A percentile compares a stretch with the other conserved stretches of the same genome.
These are phyloP conservation scores for Fraxinus platypoda DNA, from an alignment of 305 asterid genomes.

Conservation along the genomic window DNA sequence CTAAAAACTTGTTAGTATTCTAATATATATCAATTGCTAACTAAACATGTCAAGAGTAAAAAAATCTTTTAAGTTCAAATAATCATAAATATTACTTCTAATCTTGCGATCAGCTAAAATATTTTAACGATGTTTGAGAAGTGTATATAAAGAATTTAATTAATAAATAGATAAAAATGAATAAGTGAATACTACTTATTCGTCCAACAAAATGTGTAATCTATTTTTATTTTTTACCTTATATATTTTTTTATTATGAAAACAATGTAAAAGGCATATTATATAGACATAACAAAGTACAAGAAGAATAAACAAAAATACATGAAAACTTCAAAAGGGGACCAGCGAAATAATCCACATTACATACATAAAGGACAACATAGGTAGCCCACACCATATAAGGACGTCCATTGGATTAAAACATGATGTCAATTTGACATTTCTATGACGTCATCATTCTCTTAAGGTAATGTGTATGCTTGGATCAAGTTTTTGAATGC, in stretches of 20 bases:
- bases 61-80: neutral
- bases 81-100: neutral
- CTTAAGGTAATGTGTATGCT: neutral
- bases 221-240: too few species aligned
- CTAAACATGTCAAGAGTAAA: too few species aligned
- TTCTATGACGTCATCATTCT: slow-evolving; percentile 52
- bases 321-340: slow-evolving; percentile 6
- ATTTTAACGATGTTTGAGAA: too few species aligned
- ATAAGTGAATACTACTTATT: too few species aligned
- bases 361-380: slow-evolving; percentile 31
- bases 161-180: too few species aligned
- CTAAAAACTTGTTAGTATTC: too few species aligned
- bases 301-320: slow-evolving; percentile 42
- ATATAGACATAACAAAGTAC: slow-evolving; percentile 29
- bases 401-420: slow-evolving; percentile 35
- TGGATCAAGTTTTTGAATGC: slow-evolving; percentile 26
- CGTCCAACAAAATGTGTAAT: too few species aligned
- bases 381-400: slow-evolving; percentile 38
- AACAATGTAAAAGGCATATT: slow-evolving; percentile 27
- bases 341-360: slow-evolving; percentile 23
- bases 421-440: slow-evolving; percentile 67
- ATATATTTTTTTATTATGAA: slow-evolving; percentile 13
- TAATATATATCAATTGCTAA: too few species aligned
- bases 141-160: neutral
- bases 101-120: neutral